Evolutionary conservation across 306 rosid species (phyloP).

Genomic region (Argentina anserina): DNA sequence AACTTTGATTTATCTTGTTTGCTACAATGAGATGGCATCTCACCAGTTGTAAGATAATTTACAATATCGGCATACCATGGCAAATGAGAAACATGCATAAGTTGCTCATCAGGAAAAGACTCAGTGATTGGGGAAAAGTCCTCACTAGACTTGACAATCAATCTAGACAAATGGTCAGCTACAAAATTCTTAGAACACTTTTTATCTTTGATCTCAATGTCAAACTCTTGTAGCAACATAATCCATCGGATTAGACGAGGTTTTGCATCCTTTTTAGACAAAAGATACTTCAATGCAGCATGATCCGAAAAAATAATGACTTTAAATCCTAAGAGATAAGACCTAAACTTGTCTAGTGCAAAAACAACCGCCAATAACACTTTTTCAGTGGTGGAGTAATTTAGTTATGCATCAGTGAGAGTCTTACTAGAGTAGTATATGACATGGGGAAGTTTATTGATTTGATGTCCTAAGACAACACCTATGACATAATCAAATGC

Average conservation of each 20-base stretch:
- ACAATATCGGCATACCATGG: not conserved
- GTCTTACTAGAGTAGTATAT: not conserved
- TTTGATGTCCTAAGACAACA: not conserved
- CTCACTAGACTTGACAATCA: not conserved
- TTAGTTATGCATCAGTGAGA: not conserved
- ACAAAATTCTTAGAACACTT: not conserved
- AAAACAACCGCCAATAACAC: not conserved
- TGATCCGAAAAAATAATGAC: not conserved
- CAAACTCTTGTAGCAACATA: not conserved
- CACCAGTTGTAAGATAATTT: not conserved
- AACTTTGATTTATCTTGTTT: too few species aligned
- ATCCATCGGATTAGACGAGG: not conserved
- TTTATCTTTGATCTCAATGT: not conserved
- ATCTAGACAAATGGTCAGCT: not conserved
- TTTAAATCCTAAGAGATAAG: not conserved
- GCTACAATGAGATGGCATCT: too few species aligned
- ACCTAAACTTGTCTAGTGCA: not conserved
- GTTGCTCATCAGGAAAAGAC: not conserved
- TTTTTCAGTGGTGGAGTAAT: not conserved
- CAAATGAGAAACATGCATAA: not conserved
- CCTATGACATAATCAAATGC: not conserved
- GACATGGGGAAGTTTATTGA: too few species aligned
- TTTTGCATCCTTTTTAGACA: not conserved
- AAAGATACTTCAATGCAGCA: not conserved
- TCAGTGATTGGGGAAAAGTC: not conserved